Evolutionary conservation across 768 basidiomycete genomes (phyloP), one percentile per base, ranked within the genome.

Genomic region (Chalciporus piperatus): DNA sequence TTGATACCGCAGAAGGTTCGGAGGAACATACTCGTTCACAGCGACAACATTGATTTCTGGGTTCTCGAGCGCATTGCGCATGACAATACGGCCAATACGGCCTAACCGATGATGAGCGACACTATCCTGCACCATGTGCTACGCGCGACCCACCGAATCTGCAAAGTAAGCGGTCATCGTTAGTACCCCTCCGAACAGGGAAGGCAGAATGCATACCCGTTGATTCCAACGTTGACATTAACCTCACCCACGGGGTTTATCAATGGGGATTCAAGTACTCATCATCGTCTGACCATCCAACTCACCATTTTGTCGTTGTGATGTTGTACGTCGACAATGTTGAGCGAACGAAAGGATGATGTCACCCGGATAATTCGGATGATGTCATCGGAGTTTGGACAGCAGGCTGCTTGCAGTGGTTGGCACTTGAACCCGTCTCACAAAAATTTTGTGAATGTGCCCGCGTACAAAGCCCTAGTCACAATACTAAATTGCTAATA

Each of bases 51-150:
- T 75, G 68, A 94, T 79, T 47, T 85, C 83, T 48, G 76, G 70
- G 67, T 81, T 74, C 60, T 83, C 76, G 62, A 97, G 79, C 47
- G 95, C 94, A 79, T 98, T 98, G 61, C 97, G 89, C 73, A 89
- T 79, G 59, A 98, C 97, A 71, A 98, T 96, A 74, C 97, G 95
- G 73, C 97, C 96, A 70, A 98, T 98, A 80, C 97, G 96, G 80
- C 96, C 96, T 68, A 11, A 7, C 37, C 14, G 14, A 35, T 16
- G 9, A 30, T 30, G 30, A 30, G n/a, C n/a, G 25, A 25, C 3
- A 25, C 7, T 30, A 30, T 4, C 12, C 30, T 30, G 9, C 30
- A 30, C 30, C 5, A 0, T 16, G 37, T 6, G 20, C 1, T 16
- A 41, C 37, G 20, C 16, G 32, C 11, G 19, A 65, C 87, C 68